phyloP scores from a whole-genome alignment of 2,329 filamentous ascomycete species.

The Hirsutella minnesotensis region DNA sequence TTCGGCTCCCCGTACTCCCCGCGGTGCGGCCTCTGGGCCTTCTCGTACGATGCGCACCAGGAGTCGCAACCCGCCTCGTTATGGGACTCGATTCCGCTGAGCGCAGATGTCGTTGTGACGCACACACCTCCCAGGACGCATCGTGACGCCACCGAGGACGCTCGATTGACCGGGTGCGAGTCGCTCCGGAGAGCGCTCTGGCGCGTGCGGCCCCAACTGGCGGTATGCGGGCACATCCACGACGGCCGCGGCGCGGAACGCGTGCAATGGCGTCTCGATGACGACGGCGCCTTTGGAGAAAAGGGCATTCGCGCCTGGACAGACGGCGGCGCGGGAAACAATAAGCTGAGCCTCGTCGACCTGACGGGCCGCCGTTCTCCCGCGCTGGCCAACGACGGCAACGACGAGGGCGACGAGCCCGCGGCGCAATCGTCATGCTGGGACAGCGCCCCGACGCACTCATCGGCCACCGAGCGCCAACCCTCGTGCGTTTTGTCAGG shows the following conservation, averaged over 20 bases:
- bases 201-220: constrained; percentile 49
- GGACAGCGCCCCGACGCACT: too few species aligned
- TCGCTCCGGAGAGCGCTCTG: constrained; percentile 44
- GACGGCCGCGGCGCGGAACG: constrained; percentile 51
- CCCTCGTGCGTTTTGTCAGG: too few species aligned
- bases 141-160: constrained; percentile 35
- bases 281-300: constrained; percentile 23
- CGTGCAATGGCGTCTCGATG: constrained; percentile 44
- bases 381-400: constrained; percentile 36
- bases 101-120: constrained; percentile 56
- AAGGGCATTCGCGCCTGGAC: constrained; percentile 35
- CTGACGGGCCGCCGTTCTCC: constrained; percentile 34
- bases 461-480: too few species aligned
- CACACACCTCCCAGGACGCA: constrained; percentile 55
- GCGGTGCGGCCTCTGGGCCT: constrained; percentile 48
- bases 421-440: background rate
- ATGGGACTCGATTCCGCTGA: constrained; percentile 50
- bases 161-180: constrained; percentile 44
- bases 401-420: constrained; percentile 2
- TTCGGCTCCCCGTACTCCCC: constrained; percentile 63
- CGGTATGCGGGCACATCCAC: constrained; percentile 64
- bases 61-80: constrained; percentile 18
- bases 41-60: constrained; percentile 39
- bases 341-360: constrained; percentile 53
- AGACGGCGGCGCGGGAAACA: constrained; percentile 41